phyloP scores from a whole-genome alignment of 2,329 filamentous ascomycete species.

The Ophiognomonia clavigignenti-juglandacearum region DNA sequence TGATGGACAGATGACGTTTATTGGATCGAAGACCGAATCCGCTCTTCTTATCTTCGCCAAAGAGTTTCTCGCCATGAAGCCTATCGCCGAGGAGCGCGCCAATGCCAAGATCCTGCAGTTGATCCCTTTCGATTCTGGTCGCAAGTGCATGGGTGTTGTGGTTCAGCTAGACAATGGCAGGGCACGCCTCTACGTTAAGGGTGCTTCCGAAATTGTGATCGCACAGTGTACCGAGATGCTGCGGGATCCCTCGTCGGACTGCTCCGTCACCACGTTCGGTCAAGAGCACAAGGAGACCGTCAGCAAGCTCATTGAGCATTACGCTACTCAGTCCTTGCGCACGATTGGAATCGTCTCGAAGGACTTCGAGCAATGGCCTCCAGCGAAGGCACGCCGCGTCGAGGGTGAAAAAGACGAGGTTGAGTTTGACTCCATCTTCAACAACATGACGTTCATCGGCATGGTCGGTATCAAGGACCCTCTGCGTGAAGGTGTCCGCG shows the following conservation, averaged over 20 bases:
- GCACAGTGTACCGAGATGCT: slow-evolving; percentile 49
- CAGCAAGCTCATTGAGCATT: slow-evolving; percentile 65
- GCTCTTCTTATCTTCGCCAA: slow-evolving; percentile 66
- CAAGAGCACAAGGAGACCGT: slow-evolving; percentile 52
- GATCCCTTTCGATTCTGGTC: slow-evolving; percentile 69
- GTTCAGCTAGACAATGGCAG: slow-evolving; percentile 45
- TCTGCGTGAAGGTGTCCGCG: slow-evolving; percentile 66
- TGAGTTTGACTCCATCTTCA: slow-evolving; percentile 63
- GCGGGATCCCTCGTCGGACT: slow-evolving; percentile 41
- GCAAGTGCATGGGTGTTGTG: slow-evolving; percentile 67
- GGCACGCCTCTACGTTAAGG: slow-evolving; percentile 57
- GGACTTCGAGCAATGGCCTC: slow-evolving; percentile 83
- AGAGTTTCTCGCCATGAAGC: slow-evolving; percentile 62
- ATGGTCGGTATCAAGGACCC: slow-evolving; percentile 81
- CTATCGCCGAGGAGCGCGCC: slow-evolving; percentile 57
- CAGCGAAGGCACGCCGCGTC: slow-evolving; percentile 51
- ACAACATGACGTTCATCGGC: slow-evolving; percentile 62
- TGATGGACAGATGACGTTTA: slow-evolving; percentile 61
- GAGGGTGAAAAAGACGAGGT: slow-evolving; percentile 55
- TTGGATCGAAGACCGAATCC: slow-evolving; percentile 75
- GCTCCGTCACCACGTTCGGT: slow-evolving; percentile 39
- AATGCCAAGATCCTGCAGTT: slow-evolving; percentile 55
- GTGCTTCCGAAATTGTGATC: slow-evolving; percentile 61
- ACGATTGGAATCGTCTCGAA: slow-evolving; percentile 82
- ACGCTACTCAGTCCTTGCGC: slow-evolving; percentile 74